Evolutionary conservation across 2,329 filamentous ascomycete species (phyloP).

Genomic region (Ophioceras dolichostomum): DNA sequence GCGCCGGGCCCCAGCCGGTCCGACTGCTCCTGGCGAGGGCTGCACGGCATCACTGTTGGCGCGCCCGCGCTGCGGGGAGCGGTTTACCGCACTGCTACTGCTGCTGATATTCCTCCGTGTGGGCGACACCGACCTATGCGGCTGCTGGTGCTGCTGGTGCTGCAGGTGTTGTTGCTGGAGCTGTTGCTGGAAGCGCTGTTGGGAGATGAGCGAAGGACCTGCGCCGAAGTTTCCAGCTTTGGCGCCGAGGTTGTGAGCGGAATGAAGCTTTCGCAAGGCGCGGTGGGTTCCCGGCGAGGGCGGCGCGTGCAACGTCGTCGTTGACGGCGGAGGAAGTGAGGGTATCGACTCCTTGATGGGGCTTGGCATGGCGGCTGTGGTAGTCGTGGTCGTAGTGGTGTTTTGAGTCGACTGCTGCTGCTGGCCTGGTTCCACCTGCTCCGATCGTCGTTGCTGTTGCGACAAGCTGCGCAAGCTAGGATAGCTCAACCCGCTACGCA

Average conservation of each 20-base stretch:
- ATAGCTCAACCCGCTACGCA: background rate
- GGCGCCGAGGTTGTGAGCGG: conserved; percentile 56
- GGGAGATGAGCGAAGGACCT: conserved; percentile 41
- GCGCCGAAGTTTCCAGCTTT: conserved; percentile 23
- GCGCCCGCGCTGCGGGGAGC: conserved; percentile 44
- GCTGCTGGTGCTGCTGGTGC: conserved; percentile 16
- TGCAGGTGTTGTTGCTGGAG: conserved; percentile 26
- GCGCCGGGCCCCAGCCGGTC: conserved; percentile 19
- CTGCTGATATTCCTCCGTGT: conserved; percentile 2
- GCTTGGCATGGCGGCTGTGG: conserved; percentile 14
- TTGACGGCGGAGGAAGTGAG: conserved; percentile 13
- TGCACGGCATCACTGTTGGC: conserved; percentile 69
- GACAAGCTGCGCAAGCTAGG: background rate
- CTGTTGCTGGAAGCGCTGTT: conserved; percentile 33
- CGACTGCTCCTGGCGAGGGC: too few species aligned
- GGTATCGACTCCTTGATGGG: conserved; percentile 15
- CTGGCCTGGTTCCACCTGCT: background rate
- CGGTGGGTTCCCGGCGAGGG: conserved; percentile 54
- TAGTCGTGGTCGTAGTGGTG: background rate
- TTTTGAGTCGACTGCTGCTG: background rate
- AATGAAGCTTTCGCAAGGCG: conserved; percentile 61
- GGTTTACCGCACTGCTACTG: conserved; percentile 29
- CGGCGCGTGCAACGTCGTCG: conserved; percentile 33
- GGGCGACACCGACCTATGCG: conserved; percentile 5
- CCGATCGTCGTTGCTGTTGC: background rate